Evolutionary conservation across 2,329 filamentous ascomycete species (phyloP), one percentile per base, ranked within the genome.

Genomic region (Sporothrix euskadiensis): DNA sequence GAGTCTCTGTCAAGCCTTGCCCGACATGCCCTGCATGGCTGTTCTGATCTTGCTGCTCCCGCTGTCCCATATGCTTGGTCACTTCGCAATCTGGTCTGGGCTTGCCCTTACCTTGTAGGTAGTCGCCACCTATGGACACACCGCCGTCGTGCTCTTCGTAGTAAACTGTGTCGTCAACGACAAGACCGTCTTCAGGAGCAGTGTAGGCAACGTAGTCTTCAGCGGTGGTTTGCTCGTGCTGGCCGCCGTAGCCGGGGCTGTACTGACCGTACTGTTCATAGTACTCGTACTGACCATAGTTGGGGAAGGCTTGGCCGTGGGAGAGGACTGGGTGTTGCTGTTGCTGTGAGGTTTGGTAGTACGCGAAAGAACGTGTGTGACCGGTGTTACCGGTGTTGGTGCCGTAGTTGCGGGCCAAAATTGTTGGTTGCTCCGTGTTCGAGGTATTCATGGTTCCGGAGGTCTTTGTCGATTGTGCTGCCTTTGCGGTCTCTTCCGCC

Each of bases 61-160:
- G 8, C 16, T 54, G 65, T 22, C 19, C 16, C 7, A 6, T 12
- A 9, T 39, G 47, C 2, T 22, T 41, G 59, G 7, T 22, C 35
- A n/a, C 35, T 14, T 22, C 26, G 26, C 26, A 26, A 26, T 26
- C 56, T 59, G 56, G 32, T 63, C 41, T 14, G 22, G 12, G 5
- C 14, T 32, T 39, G 47, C 19, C 66, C 66, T 69, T 69, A 69
- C 66, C 66, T 69, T 52, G 47, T 69, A n/a, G 47, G 47, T 54
- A 54, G 66, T 54, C 30, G 1, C 9, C 30, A 7, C n/a, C 7
- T 7, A 69, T 30, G 30, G 66, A 16, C 10, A 52, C 66, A 39
- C 66, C 66, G 22, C 66, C 66, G 30, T 35, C 30, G 47, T 54
- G 44, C 6, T 69, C 66, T 39, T 22, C 66, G 30, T 47, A 30